Percentiles rank a stretch among this genome's conserved stretches.
phyloP scores from a whole-genome alignment of 768 basidiomycete species.

The Vararia minispora region DNA sequence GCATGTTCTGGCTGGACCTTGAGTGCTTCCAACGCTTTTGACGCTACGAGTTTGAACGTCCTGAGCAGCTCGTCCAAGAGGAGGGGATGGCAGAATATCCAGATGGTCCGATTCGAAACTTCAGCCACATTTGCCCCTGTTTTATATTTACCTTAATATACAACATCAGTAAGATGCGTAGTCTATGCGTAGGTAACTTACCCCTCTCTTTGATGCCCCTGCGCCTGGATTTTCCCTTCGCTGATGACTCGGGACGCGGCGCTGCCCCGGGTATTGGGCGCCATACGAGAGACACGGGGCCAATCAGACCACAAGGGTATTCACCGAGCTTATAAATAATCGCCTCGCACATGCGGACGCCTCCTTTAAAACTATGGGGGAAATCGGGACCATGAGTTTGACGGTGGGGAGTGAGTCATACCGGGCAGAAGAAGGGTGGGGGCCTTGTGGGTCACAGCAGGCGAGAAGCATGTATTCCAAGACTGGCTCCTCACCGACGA shows the following conservation, averaged over 20 bases:
- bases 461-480: slow-evolving; percentile 39
- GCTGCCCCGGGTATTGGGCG: slow-evolving; percentile 22
- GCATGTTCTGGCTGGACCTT: slow-evolving; percentile 17
- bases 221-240: slow-evolving; percentile 15
- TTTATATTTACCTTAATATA: slow-evolving; percentile 19
- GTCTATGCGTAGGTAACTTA: neutral
- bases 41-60: slow-evolving; percentile 40
- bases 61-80: slow-evolving; percentile 46
- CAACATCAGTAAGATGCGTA: neutral
- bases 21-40: slow-evolving; percentile 30
- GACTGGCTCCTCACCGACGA: slow-evolving; percentile 50
- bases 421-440: slow-evolving; percentile 50
- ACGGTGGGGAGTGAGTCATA: too few species aligned
- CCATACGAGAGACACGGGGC: slow-evolving; percentile 72
- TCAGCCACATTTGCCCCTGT: slow-evolving; percentile 8
- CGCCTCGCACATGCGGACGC: slow-evolving; percentile 56
- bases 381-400: too few species aligned
- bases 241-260: neutral
- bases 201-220: slow-evolving; percentile 19
- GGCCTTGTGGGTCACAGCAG: slow-evolving; percentile 56
- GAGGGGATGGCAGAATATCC: slow-evolving; percentile 75
- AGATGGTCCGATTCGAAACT: slow-evolving; percentile 35
- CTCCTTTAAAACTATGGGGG: slow-evolving; percentile 48
- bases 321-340: slow-evolving; percentile 47
- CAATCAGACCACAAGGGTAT: slow-evolving; percentile 65